A percentile compares a stretch with the other conserved stretches of the same genome.
phyloP scores from a whole-genome alignment of 106 monocot genomes.

The Dendrobium huoshanense region DNA sequence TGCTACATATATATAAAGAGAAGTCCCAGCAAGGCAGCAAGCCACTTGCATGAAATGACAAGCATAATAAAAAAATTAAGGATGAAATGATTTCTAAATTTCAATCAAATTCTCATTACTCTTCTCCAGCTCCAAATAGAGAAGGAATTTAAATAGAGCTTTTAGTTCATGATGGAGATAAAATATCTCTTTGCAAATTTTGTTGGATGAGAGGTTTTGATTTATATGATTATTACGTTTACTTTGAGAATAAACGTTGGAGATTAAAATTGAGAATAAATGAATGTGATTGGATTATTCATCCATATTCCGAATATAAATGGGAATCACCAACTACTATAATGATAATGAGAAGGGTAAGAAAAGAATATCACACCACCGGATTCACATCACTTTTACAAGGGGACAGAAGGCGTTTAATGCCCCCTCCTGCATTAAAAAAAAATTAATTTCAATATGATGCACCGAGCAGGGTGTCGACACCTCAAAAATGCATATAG shows the following conservation, averaged over 20 bases:
- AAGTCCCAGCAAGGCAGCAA: too few relatives aligned
- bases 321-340: constrained; percentile 9
- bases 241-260: constrained; percentile 22
- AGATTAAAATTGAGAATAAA: constrained; percentile 6
- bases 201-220: constrained; percentile 13
- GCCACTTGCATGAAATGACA: too few relatives aligned
- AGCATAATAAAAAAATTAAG: too few relatives aligned
- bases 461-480: too few relatives aligned
- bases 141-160: constrained; percentile 42
- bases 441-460: too few relatives aligned
- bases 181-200: background rate
- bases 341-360: background rate
- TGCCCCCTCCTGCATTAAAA: too few relatives aligned
- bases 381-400: too few relatives aligned
- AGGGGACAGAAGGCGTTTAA: too few relatives aligned
- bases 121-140: constrained; percentile 40
- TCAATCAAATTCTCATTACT: constrained; percentile 22
- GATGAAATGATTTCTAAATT: constrained; percentile 31
- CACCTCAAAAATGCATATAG: too few relatives aligned
- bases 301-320: constrained; percentile 29
- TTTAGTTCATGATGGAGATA: constrained; percentile 11
- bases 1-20: too few relatives aligned
- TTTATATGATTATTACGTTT: constrained; percentile 6
- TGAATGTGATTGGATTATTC: background rate
- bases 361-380: too few relatives aligned